Evolutionary conservation across 208 protist species (phyloP).

Genomic region (Acanthamoeba polyphaga): DNA sequence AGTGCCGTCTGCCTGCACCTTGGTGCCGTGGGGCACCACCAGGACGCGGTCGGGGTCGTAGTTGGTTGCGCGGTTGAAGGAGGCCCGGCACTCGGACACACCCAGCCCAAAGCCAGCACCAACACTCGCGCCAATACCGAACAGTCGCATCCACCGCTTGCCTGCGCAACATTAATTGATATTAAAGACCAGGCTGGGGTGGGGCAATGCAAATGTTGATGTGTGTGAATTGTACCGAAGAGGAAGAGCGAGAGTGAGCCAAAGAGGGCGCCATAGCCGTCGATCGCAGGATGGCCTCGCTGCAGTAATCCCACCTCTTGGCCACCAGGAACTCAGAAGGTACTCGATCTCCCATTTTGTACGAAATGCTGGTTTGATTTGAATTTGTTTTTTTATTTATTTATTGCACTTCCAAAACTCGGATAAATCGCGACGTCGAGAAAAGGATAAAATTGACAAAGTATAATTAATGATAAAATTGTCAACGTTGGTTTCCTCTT

Average conservation of each 20-base stretch:
- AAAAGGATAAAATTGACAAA: too few relatives aligned
- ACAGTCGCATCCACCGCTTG: conserved; percentile 39
- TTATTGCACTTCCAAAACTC: too few relatives aligned
- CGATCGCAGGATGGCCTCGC: background rate
- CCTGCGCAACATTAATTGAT: background rate
- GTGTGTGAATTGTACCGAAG: background rate
- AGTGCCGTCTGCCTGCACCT: background rate
- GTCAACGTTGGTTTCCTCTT: too few relatives aligned
- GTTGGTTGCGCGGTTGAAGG: background rate
- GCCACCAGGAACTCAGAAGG: conserved; percentile 8
- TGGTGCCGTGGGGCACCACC: conserved; percentile 15
- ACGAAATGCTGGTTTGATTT: too few relatives aligned
- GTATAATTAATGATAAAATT: too few relatives aligned
- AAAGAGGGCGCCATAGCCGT: background rate
- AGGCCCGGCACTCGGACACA: conserved; percentile 31
- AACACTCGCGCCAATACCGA: background rate
- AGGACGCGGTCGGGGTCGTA: background rate
- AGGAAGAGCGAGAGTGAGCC: conserved; percentile 12
- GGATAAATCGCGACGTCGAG: too few relatives aligned
- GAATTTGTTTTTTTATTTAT: too few relatives aligned
- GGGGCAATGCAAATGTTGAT: background rate
- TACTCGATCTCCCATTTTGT: background rate
- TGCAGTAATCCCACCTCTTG: background rate
- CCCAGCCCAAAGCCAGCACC: conserved; percentile 51
- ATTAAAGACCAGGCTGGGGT: background rate